These are phyloP conservation scores for Aspergillus campestris DNA, from an alignment of 495 filamentous ascomycete genomes.

Conservation along the genomic window DNA sequence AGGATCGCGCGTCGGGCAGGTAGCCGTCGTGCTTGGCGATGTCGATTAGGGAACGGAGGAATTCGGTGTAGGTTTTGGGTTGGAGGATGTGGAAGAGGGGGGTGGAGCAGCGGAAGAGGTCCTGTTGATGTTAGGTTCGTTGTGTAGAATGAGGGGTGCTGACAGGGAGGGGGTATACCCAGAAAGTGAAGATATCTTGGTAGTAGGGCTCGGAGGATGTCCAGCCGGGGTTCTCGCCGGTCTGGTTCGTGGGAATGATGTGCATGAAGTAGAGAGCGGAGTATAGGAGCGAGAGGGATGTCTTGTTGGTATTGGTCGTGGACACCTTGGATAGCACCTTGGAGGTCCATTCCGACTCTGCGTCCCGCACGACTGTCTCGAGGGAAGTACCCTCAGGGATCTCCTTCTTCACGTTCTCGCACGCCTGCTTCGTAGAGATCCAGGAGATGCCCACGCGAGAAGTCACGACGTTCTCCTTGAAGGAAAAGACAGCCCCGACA, in stretches of 20 bases:
- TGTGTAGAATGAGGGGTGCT: background rate
- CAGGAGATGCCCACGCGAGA: constrained; percentile 66
- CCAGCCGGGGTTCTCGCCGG: constrained; percentile 65
- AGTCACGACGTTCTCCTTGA: constrained; percentile 31
- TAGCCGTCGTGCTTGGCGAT: constrained; percentile 62
- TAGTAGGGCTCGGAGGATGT: constrained; percentile 54
- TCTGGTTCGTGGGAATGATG: constrained; percentile 61
- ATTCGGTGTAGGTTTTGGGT: constrained; percentile 54
- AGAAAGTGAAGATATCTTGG: constrained; percentile 38
- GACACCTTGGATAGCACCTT: constrained; percentile 56
- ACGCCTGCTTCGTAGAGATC: constrained; percentile 56
- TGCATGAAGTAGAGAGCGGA: constrained; percentile 61
- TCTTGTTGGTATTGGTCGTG: constrained; percentile 45
- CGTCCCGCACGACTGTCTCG: constrained; percentile 36
- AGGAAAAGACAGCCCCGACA: constrained; percentile 29
- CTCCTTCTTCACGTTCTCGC: constrained; percentile 48
- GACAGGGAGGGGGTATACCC: constrained; percentile 32
- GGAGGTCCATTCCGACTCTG: constrained; percentile 48
- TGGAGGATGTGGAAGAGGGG: constrained; percentile 58
- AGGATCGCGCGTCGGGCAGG: constrained; percentile 56
- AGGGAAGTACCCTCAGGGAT: constrained; percentile 45
- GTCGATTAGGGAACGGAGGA: constrained; percentile 61
- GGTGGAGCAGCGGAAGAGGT: constrained; percentile 55
- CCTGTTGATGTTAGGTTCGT: constrained; percentile 23
- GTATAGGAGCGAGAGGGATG: constrained; percentile 53